A percentile compares a stretch with the other conserved stretches of the same genome.
Evolutionary conservation across 805 yeast genomes (phyloP).

Genomic region (Kuraishia cidri): DNA sequence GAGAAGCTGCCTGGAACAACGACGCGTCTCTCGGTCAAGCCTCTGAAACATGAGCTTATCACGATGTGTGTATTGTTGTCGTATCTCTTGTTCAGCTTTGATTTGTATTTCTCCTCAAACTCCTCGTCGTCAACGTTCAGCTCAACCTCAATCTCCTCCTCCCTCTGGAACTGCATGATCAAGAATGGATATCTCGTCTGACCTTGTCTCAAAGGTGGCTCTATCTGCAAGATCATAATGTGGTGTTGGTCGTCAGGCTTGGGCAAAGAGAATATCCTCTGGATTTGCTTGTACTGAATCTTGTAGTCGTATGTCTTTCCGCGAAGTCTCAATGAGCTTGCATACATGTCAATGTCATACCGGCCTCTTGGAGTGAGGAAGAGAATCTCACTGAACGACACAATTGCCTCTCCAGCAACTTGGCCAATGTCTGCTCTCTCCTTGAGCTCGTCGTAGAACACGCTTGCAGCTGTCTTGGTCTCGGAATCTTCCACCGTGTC

Average conservation of each 20-base stretch:
- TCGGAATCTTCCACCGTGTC: slow-evolving; percentile 20
- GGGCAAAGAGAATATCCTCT: slow-evolving; percentile 85
- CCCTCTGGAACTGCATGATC: slow-evolving; percentile 81
- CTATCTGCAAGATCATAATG: slow-evolving; percentile 79
- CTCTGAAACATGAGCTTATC: slow-evolving; percentile 79
- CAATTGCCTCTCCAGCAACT: slow-evolving; percentile 91
- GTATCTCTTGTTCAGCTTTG: slow-evolving; percentile 56
- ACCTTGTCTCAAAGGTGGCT: slow-evolving; percentile 97
- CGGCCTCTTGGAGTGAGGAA: slow-evolving; percentile 98
- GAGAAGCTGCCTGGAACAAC: slow-evolving; percentile 77
- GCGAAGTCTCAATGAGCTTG: slow-evolving; percentile 77
- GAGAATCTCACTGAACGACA: slow-evolving; percentile 81
- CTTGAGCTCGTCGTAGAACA: slow-evolving; percentile 83
- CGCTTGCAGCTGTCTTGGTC: slow-evolving; percentile 63
- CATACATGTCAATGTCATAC: slow-evolving; percentile 92
- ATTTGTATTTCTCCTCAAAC: slow-evolving; percentile 66
- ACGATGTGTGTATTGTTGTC: slow-evolving; percentile 84
- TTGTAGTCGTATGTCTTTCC: slow-evolving; percentile 98
- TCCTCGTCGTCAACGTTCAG: slow-evolving; percentile 79
- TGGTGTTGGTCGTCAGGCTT: slow-evolving; percentile 92
- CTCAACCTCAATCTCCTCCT: slow-evolving; percentile 88
- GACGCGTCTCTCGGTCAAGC: slow-evolving; percentile 80
- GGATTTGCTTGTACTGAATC: slow-evolving; percentile 82
- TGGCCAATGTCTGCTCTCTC: slow-evolving; percentile 93
- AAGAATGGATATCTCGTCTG: slow-evolving; percentile 93